These are phyloP conservation scores for Coemansia sp. DNA, from an alignment of 192 early-diverging fungal species.

Conservation along the genomic window DNA sequence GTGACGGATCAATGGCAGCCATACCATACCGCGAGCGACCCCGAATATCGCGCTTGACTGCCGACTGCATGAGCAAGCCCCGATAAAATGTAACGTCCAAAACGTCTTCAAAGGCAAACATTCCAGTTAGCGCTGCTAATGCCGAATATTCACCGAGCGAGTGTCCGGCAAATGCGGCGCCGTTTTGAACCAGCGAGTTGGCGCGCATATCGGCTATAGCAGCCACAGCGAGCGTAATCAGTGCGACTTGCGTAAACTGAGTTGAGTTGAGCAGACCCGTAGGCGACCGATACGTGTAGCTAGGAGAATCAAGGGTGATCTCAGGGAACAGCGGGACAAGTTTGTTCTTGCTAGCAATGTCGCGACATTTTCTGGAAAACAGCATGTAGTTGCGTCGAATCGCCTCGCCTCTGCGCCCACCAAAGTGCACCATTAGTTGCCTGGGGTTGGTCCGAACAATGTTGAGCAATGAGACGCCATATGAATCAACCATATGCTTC, in stretches of 20 bases:
- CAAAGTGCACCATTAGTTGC: conserved; percentile 65
- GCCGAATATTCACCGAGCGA: conserved; percentile 91
- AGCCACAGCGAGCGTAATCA: conserved; percentile 82
- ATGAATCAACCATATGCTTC: conserved; percentile 74
- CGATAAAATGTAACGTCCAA: conserved; percentile 92
- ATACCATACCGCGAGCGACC: conserved; percentile 91
- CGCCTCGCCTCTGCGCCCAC: conserved; percentile 75
- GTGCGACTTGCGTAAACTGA: conserved; percentile 89
- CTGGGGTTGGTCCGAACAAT: conserved; percentile 87
- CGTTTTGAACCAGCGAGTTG: conserved; percentile 74
- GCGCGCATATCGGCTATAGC: conserved; percentile 82
- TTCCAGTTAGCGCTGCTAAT: conserved; percentile 73
- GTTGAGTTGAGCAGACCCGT: conserved; percentile 84
- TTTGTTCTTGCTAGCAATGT: conserved; percentile 37
- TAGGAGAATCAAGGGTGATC: conserved; percentile 69
- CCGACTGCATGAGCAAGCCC: conserved; percentile 95
- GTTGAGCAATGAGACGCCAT: conserved; percentile 85
- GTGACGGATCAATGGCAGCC: conserved; percentile 87
- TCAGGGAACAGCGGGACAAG: conserved; percentile 18
- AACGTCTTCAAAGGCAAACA: conserved; percentile 74
- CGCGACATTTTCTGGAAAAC: neutral
- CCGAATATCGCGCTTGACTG: conserved; percentile 72
- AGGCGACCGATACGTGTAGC: conserved; percentile 79
- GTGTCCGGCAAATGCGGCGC: conserved; percentile 87
- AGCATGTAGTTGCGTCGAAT: conserved; percentile 77